Evolutionary conservation across 129 eudicot genomes (phyloP).

Genomic region (Dittrichia graveolens): DNA sequence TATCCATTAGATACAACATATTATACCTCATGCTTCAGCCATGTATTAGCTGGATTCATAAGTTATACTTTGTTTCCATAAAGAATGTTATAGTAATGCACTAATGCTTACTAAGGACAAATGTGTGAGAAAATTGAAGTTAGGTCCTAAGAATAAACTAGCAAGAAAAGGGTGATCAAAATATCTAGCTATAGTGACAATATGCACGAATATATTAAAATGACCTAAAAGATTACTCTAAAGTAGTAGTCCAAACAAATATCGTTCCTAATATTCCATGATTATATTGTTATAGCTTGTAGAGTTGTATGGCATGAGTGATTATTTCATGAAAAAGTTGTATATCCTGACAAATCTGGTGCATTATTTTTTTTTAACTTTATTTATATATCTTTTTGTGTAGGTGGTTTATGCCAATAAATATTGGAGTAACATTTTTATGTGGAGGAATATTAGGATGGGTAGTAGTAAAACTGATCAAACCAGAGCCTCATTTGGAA

Average conservation of each 20-base stretch:
- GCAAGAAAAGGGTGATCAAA: not conserved
- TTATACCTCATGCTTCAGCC: not conserved
- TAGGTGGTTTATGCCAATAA: conserved; percentile 95
- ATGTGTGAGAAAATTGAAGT: not conserved
- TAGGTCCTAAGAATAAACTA: not conserved
- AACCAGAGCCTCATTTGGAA: conserved; percentile 65
- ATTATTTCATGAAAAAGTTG: not conserved
- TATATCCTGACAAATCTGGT: not conserved
- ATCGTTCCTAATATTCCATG: not conserved
- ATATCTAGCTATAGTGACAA: not conserved
- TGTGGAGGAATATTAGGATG: conserved; percentile 73
- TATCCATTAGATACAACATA: not conserved
- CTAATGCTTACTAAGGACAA: not conserved
- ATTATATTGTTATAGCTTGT: too few species aligned
- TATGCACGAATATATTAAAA: not conserved
- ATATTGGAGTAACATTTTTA: conserved; percentile 62
- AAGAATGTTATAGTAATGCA: too few species aligned
- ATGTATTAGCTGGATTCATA: too few species aligned
- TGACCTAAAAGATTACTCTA: not conserved
- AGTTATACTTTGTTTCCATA: too few species aligned
- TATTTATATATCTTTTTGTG: conserved; percentile 12
- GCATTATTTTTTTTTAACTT: too few species aligned
- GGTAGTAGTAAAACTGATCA: conserved; percentile 58
- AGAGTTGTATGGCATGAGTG: too few species aligned
- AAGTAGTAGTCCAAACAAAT: not conserved